Evolutionary conservation across 805 yeast genomes (phyloP), one percentile per base, ranked within the genome.

Genomic region (Candida krabiensis): DNA sequence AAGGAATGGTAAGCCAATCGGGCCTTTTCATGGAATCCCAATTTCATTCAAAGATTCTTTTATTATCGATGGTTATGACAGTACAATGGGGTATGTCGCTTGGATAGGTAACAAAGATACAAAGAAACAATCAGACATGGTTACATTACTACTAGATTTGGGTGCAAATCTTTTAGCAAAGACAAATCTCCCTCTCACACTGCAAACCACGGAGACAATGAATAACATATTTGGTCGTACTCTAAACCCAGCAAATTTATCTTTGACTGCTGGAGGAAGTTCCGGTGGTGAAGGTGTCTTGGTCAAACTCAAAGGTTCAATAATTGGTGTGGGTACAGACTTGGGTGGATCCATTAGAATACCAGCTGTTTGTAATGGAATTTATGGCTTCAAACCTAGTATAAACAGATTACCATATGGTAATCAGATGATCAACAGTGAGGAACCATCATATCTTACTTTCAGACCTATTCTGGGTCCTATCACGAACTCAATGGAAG

Each of bases 221-320:
- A 73, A 75, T 50, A 69, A 70, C 51, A 60, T 79, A 43, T 69
- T 64, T 31, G 82, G 82, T 3, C 57, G 67, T 33, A 66, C 79
- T 3, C 56, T 66, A 43, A 78, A 78, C 49, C 70, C 81, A 0
- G 56, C 60, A 53, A 77, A 79, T 46, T 60, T 74, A 30, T 56
- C 65, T 17, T 63, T 77, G 42, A 67, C 79, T 12, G 70, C 78
- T 4, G 83, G 83, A 41, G 85, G 85, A 8, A 72, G 80, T 2
- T 72, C 80, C 5, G 78, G 80, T 14, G 85, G 85, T 32, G 84
- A 79, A 55, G 80, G 81, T 37, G 73, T 81, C 0, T 51, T 76
- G 35, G 66, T 76, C 27, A 77, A 71, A 1, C 64, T 72, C 53
- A 70, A 69, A 34, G 83, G 79, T 5, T 70, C 80, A 9, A 69